Evolutionary conservation across 108 stramenopile genomes (phyloP), one percentile per base, ranked within the genome.

Genomic region (Cyclotella sp.): DNA sequence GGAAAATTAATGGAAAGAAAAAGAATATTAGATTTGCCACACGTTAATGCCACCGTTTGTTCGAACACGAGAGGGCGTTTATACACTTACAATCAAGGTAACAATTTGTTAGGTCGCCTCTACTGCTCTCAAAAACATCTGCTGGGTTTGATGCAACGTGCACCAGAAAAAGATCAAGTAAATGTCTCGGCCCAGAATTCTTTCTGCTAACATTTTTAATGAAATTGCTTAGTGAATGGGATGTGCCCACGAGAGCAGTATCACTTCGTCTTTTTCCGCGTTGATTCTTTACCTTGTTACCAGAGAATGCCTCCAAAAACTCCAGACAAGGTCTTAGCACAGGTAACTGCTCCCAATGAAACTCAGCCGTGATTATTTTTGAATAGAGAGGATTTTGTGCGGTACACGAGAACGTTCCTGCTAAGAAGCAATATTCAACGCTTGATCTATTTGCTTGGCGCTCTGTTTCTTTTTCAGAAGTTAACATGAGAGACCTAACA

Each of bases 181-280:
- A 72, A 69, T 90, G 77, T 26, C 75, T 67, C 21, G 93, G 86
- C 9, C 88, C 89, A 13, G 89, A 91, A 55, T 89, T 94, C 13
- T 74, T 73, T 7, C 30, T 42, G 67, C 79, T 89, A 73, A 83
- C 85, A 19, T 34, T 44, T n/a, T 61, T 16, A 34, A 86, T 70
- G 61, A 94, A 94, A 19, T 82, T 45, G 12, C 76, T 68, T 13
- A 94, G 64, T 44, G 84, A 85, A 47, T 64, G 16, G 46, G 65
- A 13, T 13, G 55, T 22, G 19, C 39, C 40, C 7, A 42, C 6
- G 40, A 39, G 5, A 41, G 41, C 6, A 44, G 19, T 12, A 57
- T 21, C 24, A 1, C 1, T 26, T 24, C 12, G 24, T 26, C 24
- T 57, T n/a, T 57, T 8, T 2, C 12, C 55, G 12, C 12, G 22